Percentiles rank a stretch among this genome's conserved stretches.
Conservation (phyloP, 176 grass and related monocot species). For the Secale cereale region DNA sequence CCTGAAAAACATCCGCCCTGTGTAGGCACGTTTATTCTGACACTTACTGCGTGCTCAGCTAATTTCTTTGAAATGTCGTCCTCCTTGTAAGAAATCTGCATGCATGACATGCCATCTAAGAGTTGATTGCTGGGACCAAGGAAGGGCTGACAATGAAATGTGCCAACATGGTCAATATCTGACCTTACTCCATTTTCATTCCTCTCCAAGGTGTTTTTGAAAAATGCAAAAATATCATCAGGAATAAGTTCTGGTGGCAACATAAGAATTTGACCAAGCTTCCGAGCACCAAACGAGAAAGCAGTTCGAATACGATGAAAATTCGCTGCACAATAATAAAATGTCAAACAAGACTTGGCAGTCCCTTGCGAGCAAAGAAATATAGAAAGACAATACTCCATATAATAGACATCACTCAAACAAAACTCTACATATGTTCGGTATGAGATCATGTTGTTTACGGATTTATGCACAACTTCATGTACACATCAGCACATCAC, state of each 20-base stretch:
- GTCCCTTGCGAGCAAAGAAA: background rate
- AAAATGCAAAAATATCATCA: slow-evolving; percentile 54
- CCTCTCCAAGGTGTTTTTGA: slow-evolving; percentile 60
- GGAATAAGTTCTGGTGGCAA: slow-evolving; percentile 40
- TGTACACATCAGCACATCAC: background rate
- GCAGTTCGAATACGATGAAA: slow-evolving; percentile 74
- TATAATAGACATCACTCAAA: background rate
- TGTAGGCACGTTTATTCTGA: slow-evolving; percentile 3
- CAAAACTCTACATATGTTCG: background rate
- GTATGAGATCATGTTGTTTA: background rate
- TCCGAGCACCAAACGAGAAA: slow-evolving; percentile 68
- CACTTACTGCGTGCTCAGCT: background rate
- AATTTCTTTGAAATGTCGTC: slow-evolving; percentile 20
- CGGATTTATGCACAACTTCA: background rate
- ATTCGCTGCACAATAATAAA: slow-evolving; percentile 51
- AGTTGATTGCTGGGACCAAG: slow-evolving; percentile 9
- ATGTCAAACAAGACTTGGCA: slow-evolving; percentile 20
- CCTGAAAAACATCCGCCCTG: background rate
- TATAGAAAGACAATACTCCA: background rate
- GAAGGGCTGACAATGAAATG: slow-evolving; percentile 6
- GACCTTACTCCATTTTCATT: slow-evolving; percentile 38
- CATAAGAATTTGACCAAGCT: slow-evolving; percentile 68
- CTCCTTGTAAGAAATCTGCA: slow-evolving; percentile 29
- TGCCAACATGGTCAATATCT: slow-evolving; percentile 15
- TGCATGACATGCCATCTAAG: slow-evolving; percentile 27